Base-by-base conservation (phyloP, 148 eudicot species). In the Fagopyrum tataricum region DNA sequence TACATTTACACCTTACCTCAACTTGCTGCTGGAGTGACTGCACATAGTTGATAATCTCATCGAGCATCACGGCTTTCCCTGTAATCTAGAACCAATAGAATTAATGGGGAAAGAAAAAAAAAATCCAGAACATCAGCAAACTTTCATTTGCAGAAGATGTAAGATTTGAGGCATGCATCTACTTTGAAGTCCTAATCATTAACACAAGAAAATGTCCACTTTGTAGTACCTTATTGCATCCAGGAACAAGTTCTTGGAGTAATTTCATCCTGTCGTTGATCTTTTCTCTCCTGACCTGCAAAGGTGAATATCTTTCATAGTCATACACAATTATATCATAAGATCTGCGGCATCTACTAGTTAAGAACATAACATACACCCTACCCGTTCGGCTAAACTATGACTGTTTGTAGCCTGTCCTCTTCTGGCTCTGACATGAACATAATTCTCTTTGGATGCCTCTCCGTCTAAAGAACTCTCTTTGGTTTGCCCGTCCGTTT, bases 381-480 rank as follows among this genome's bases (percentile, higher is more conserved):
- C 44, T 88, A 95, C 98, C 94, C 99, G 86, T 81, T 95, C 98
- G 0, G 98, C 98, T 23, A 95, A 93, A 80, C 97, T 95, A 82
- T 91, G 98, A 79, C 98, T 94, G 70, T 94, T 94, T 31, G 98
- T 94, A 42, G 98, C 97, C 81, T 92, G 99, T 44, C 99, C 99
- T 18, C 96, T 81, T 81, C 91, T 87, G 24, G 97, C 99, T 79
- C 99, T 90, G 73, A 95, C 86, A 81, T 90, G 97, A 77, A 95
- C 89, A 82, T 95, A 95, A 77, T 82, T 80, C 20, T 84, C 91
- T 77, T 91, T 95, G 26, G 85, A 58, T 53, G 81, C 84, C 4
- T 90, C 97, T 47, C 83, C 93, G 53, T 71, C 77, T 71, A 76
- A 78, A 26, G 93, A 81, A 76, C 74, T 69, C 17, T 87, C 93